phyloP scores from a whole-genome alignment of 2,329 filamentous ascomycete genomes.

The Rutstroemia sydowiana region DNA sequence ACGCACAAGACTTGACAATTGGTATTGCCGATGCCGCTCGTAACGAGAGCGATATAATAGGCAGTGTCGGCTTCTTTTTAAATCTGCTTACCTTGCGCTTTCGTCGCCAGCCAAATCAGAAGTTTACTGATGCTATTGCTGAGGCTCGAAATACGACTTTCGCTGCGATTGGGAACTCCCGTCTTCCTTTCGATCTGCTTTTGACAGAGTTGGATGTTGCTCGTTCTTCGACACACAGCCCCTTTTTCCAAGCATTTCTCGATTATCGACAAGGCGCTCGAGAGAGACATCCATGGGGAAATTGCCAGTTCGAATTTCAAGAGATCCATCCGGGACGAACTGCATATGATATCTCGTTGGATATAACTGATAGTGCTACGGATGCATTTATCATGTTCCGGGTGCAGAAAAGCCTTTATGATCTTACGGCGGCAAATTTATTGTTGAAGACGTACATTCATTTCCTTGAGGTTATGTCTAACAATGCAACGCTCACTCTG shows the following conservation, averaged over 20 bases:
- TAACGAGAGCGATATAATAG: constrained; percentile 26
- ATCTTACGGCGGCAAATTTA: background rate
- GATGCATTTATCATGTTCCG: background rate
- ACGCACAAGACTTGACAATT: constrained; percentile 36
- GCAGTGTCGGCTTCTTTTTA: constrained; percentile 15
- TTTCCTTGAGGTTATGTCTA: background rate
- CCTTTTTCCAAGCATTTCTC: constrained; percentile 32
- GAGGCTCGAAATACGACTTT: constrained; percentile 27
- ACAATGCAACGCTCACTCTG: background rate
- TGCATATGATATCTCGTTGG: constrained; percentile 2
- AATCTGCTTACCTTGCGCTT: constrained; percentile 19
- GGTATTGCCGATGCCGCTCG: constrained; percentile 41
- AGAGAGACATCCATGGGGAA: constrained; percentile 23
- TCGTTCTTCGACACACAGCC: constrained; percentile 29
- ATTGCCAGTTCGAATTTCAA: constrained; percentile 19
- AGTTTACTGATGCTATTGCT: constrained; percentile 20
- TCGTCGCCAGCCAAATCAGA: constrained; percentile 3
- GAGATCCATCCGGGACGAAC: constrained; percentile 15
- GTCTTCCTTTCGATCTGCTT: constrained; percentile 42
- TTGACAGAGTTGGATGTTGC: constrained; percentile 37
- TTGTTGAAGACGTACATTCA: background rate
- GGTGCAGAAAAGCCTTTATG: background rate
- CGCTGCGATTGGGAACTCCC: constrained; percentile 35
- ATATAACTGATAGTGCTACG: background rate
- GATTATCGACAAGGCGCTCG: constrained; percentile 37